Percentiles rank a stretch among this genome's conserved stretches.
Evolutionary conservation across 2,329 filamentous ascomycete species (phyloP).

Genomic region (Cercospora zeina): DNA sequence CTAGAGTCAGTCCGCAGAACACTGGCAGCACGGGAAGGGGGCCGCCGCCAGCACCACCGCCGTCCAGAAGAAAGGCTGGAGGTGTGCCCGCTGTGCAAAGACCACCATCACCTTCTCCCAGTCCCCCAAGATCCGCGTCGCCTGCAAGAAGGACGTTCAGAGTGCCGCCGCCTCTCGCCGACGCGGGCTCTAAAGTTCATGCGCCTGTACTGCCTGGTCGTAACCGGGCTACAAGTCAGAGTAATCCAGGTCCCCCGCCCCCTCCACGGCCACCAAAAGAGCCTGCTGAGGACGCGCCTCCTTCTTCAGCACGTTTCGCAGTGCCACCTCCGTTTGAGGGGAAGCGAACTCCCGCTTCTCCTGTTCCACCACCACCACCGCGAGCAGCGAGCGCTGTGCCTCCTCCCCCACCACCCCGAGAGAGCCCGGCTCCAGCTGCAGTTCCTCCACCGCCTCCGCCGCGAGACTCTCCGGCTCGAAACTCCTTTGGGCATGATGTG

Average conservation of each 20-base stretch:
- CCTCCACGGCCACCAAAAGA: conserved; percentile 53
- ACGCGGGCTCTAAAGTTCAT: conserved; percentile 69
- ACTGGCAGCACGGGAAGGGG: conserved; percentile 63
- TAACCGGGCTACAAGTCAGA: conserved; percentile 46
- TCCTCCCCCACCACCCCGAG: conserved; percentile 50
- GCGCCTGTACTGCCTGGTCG: conserved; percentile 56
- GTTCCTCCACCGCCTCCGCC: conserved; percentile 46
- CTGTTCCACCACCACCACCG: conserved; percentile 59
- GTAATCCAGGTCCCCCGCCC: conserved; percentile 46
- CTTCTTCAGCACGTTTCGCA: conserved; percentile 56
- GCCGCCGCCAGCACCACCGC: conserved; percentile 59
- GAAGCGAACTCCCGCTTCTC: conserved; percentile 59
- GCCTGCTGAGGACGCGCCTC: conserved; percentile 55
- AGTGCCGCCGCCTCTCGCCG: conserved; percentile 82
- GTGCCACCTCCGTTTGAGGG: conserved; percentile 80
- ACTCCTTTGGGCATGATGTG: conserved; percentile 41
- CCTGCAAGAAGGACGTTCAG: conserved; percentile 72
- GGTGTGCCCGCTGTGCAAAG: conserved; percentile 46
- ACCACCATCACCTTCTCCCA: conserved; percentile 56
- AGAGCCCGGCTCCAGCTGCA: conserved; percentile 39
- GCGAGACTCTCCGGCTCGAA: conserved; percentile 63
- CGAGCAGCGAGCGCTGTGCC: conserved; percentile 55
- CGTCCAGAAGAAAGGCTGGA: conserved; percentile 42
- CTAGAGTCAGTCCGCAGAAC: conserved; percentile 60
- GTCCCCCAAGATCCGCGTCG: conserved; percentile 66